These are phyloP conservation scores for Lentinus brumalis DNA, from an alignment of 768 basidiomycete species.

Conservation along the genomic window DNA sequence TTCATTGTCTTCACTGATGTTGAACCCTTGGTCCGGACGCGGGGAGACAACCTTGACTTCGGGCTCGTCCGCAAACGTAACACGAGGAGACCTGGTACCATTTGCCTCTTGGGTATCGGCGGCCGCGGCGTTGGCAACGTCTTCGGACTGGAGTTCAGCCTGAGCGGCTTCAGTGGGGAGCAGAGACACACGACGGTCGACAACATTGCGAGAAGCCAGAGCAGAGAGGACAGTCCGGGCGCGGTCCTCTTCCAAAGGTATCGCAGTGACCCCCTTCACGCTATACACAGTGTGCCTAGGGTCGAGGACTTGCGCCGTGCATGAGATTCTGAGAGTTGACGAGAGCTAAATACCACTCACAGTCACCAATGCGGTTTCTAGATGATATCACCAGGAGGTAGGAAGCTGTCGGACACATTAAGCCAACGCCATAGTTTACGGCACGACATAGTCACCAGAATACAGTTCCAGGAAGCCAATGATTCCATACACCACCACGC, in stretches of 20 bases:
- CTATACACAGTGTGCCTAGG: constrained; percentile 60
- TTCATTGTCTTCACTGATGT: constrained; percentile 15
- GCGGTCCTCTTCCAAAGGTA: constrained; percentile 69
- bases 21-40: constrained; percentile 23
- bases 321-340: constrained; percentile 1
- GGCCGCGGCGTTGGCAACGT: background rate
- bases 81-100: constrained; percentile 35
- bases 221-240: constrained; percentile 56
- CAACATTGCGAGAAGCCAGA: constrained; percentile 52
- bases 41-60: constrained; percentile 50
- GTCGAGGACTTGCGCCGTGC: constrained; percentile 57
- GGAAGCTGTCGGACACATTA: constrained; percentile 49
- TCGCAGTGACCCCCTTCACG: constrained; percentile 67
- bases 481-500: constrained; percentile 72
- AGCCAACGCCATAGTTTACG: background rate
- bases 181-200: constrained; percentile 48
- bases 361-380: constrained; percentile 59
- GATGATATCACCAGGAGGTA: constrained; percentile 75
- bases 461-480: constrained; percentile 74
- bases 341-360: constrained; percentile 45
- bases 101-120: constrained; percentile 12
- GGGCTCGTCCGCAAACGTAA: constrained; percentile 55
- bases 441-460: constrained; percentile 49
- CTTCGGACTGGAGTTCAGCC: background rate
- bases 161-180: constrained; percentile 27